Evolutionary conservation across 148 eudicot species (phyloP), one percentile per base, ranked within the genome.

Genomic region (Drosera capensis): DNA sequence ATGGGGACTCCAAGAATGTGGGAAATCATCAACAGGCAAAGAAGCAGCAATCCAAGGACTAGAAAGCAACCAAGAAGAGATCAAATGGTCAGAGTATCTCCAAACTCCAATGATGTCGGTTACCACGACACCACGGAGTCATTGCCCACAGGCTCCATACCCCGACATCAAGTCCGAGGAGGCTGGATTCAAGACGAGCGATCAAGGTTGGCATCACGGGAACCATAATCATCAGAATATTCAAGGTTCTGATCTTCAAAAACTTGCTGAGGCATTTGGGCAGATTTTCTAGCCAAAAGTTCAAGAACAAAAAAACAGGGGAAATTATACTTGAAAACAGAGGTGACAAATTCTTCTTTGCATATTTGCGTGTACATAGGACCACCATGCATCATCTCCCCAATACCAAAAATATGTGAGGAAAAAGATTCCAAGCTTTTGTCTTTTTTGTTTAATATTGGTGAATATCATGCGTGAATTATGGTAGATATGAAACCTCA

Each of bases 1-100:
- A 1, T 78, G 82, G 82, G 74, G 47, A 34, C 46, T 50, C 3
- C n/a, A 55, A 12, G 73, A 75, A 23, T 51, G 51, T 21, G 58
- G 41, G 2, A 70, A 63, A 54, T 0, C 54, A 0, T 59, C 19
- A 19, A 21, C 2, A 14, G 16, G 60, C 43, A 70, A 54, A 56
- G 60, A 64, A 28, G 48, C 29, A 21, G 60, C 63, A 19, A 50
- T 51, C 54, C 64, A 49, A 14, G 58, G 61, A 26, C 40, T 57
- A 20, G 63, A 30, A 37, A 29, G 53, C 2, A 55, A 67, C 45
- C 64, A 51, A 25, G 93, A 75, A 23, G 80, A 80, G 9, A 77
- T 72, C 14, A 85, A 75, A 52, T 80, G 93, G 84, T 64, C 69
- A 3, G 94, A 82, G 22, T 82, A 71, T 60, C 54, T 78, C 1